phyloP scores from a whole-genome alignment of 2,329 filamentous ascomycete genomes.

The Westerdykella sp. region DNA sequence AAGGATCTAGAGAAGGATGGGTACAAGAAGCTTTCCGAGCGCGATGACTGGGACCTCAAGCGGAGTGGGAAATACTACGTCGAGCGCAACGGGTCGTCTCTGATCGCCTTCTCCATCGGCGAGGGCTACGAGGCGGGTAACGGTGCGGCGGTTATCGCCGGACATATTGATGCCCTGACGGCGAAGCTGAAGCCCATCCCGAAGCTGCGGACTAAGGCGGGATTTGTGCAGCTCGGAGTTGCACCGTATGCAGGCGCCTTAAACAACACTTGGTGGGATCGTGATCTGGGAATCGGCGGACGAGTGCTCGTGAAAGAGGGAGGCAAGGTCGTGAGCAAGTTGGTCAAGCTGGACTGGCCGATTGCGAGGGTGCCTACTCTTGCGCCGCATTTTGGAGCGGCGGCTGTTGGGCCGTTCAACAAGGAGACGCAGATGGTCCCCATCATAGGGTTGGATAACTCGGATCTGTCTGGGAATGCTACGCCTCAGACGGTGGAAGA shows the following conservation, averaged over 20 bases:
- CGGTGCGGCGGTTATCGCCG: slow-evolving; percentile 80
- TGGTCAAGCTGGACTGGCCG: slow-evolving; percentile 91
- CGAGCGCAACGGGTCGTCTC: slow-evolving; percentile 74
- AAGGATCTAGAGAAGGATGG: slow-evolving; percentile 64
- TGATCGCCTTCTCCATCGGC: slow-evolving; percentile 82
- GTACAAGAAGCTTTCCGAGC: slow-evolving; percentile 72
- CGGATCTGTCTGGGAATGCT: slow-evolving; percentile 42
- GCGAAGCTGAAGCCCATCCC: slow-evolving; percentile 87
- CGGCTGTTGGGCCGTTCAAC: slow-evolving; percentile 62
- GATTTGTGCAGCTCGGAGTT: slow-evolving; percentile 83
- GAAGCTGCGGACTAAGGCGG: slow-evolving; percentile 73
- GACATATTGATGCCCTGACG: slow-evolving; percentile 88
- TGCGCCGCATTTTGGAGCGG: slow-evolving; percentile 86
- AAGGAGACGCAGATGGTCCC: slow-evolving; percentile 90
- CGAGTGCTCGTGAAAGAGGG: slow-evolving; percentile 75
- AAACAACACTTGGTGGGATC: slow-evolving; percentile 93
- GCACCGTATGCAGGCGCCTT: slow-evolving; percentile 87
- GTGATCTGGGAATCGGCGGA: slow-evolving; percentile 85
- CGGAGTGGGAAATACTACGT: slow-evolving; percentile 84
- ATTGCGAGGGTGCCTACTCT: slow-evolving; percentile 85
- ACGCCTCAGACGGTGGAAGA: slow-evolving; percentile 34
- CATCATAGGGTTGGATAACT: slow-evolving; percentile 81
- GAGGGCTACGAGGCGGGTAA: slow-evolving; percentile 75
- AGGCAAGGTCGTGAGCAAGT: slow-evolving; percentile 70
- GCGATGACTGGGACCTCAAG: slow-evolving; percentile 74